These are phyloP conservation scores for Monilinia fructigena DNA, from an alignment of 2,329 filamentous ascomycete genomes.

Conservation along the genomic window DNA sequence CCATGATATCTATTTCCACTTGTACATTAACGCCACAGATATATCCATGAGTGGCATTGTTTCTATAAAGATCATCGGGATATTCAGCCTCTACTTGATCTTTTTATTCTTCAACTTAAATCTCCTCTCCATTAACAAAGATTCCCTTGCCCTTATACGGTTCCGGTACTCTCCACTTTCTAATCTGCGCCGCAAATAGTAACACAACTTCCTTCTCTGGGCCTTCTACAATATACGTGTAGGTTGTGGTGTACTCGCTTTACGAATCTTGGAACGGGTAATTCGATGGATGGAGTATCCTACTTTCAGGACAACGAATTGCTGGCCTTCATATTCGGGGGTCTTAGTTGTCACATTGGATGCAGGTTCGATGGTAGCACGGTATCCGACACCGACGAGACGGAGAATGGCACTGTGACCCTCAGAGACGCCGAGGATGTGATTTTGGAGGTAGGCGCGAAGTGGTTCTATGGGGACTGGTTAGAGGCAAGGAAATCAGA, in stretches of 20 bases:
- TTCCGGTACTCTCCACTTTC: slow-evolving; percentile 86
- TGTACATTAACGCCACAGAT: slow-evolving; percentile 20
- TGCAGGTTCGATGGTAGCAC: slow-evolving; percentile 78
- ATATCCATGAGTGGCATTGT: slow-evolving; percentile 28
- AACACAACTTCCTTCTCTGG: slow-evolving; percentile 82
- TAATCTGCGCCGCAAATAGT: slow-evolving; percentile 85
- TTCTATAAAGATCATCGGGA: slow-evolving; percentile 32
- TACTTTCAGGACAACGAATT: slow-evolving; percentile 90
- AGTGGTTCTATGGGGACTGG: slow-evolving; percentile 62
- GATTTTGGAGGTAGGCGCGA: slow-evolving; percentile 84
- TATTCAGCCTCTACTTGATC: slow-evolving; percentile 65
- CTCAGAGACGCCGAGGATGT: slow-evolving; percentile 92
- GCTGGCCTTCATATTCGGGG: slow-evolving; percentile 73
- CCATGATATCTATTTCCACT: slow-evolving; percentile 9
- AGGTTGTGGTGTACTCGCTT: slow-evolving; percentile 84
- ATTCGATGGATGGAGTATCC: slow-evolving; percentile 95
- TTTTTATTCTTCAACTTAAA: slow-evolving; percentile 97
- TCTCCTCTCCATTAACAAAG: slow-evolving; percentile 96
- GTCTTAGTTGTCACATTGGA: slow-evolving; percentile 57
- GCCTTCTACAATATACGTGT: slow-evolving; percentile 90
- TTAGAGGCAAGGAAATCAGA: not conserved
- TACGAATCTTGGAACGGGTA: slow-evolving; percentile 78
- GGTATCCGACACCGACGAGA: slow-evolving; percentile 92
- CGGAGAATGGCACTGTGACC: slow-evolving; percentile 92
- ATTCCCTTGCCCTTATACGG: slow-evolving; percentile 99